Evolutionary conservation across 495 filamentous ascomycete species (phyloP).

Genomic region (Podospora sp.): DNA sequence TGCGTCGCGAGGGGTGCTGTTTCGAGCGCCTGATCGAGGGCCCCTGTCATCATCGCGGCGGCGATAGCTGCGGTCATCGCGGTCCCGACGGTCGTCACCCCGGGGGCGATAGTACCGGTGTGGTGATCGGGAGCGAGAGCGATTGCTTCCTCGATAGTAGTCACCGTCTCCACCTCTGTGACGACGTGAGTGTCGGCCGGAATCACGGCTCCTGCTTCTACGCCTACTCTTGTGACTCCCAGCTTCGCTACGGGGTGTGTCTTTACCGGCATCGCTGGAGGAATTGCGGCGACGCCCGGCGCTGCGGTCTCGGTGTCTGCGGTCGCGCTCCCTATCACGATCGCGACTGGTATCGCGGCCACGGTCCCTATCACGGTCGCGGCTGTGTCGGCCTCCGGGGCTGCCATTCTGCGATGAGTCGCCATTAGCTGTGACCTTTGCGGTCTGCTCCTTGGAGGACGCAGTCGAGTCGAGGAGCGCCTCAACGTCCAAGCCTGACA

Average conservation of each 20-base stretch:
- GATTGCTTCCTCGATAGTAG: conserved; percentile 70
- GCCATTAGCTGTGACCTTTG: conserved; percentile 38
- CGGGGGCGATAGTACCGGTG: conserved; percentile 76
- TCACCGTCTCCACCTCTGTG: conserved; percentile 70
- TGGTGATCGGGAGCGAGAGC: conserved; percentile 76
- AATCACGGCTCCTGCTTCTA: conserved; percentile 80
- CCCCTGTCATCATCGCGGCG: conserved; percentile 40
- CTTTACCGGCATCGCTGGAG: conserved; percentile 47
- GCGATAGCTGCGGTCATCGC: conserved; percentile 43
- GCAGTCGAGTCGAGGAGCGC: conserved; percentile 91
- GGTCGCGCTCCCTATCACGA: conserved; percentile 53
- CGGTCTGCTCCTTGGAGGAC: conserved; percentile 52
- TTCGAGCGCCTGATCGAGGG: conserved; percentile 43
- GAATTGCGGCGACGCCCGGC: conserved; percentile 49
- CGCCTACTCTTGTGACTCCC: conserved; percentile 85
- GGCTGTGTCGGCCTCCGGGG: conserved; percentile 38
- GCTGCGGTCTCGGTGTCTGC: conserved; percentile 69
- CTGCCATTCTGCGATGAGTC: conserved; percentile 59
- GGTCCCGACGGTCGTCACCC: conserved; percentile 57
- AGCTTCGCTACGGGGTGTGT: conserved; percentile 75
- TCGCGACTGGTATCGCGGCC: conserved; percentile 30
- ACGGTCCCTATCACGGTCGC: conserved; percentile 48
- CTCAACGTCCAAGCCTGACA: conserved; percentile 93
- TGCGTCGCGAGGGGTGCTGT: conserved; percentile 58
- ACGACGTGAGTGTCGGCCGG: conserved; percentile 77